Evolutionary conservation across 768 basidiomycete genomes (phyloP), one percentile per base, ranked within the genome.

Genomic region (Neoboletus brunneissimus): DNA sequence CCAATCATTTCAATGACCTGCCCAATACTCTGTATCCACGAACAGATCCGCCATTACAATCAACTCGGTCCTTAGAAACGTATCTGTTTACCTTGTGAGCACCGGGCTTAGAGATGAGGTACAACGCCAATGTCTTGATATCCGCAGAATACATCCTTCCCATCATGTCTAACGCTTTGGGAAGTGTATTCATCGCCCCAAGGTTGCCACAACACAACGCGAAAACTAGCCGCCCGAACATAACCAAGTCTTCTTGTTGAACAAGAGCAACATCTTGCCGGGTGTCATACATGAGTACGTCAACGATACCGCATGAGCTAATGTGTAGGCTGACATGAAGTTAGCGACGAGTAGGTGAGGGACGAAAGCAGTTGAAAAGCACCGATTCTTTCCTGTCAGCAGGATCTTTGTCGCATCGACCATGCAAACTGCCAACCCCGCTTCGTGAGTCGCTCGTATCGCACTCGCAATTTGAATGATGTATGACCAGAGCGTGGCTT

Each of bases 401-500:
- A 99, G 66, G 42, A 99, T 81, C 75, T 97, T 97, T 23, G 87
- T 88, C 10, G 85, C 80, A 58, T 98, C 97, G 22, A 98, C 73
- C 73, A 86, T 85, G 40, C 94, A 79, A 40, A 93, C 80, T 0
- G 94, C 90, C 49, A 91, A 75, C 0, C 91, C 90, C 3, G 80
- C 80, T 48, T 88, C 87, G 67, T 99, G 97, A 0, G 90, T 86
- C 44, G 82, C 83, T 72, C 89, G 93, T 71, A 98, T 84, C 1
- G 91, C 95, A 58, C 82, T 87, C 5, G 89, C 86, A 54, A 98
- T 84, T 70, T 99, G 97, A 22, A 93, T 81, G 47, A 97, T 84
- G 66, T 94, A 98, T 4, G 88, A 88, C 97, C 97, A 99, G 3
- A 99, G 68, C 0, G 87, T 85, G 18, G 87, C 79, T 70, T 99